A percentile compares a stretch with the other conserved stretches of the same genome.
phyloP scores from a whole-genome alignment of 2,329 filamentous ascomycete genomes.

The Cladophialophora immunda region DNA sequence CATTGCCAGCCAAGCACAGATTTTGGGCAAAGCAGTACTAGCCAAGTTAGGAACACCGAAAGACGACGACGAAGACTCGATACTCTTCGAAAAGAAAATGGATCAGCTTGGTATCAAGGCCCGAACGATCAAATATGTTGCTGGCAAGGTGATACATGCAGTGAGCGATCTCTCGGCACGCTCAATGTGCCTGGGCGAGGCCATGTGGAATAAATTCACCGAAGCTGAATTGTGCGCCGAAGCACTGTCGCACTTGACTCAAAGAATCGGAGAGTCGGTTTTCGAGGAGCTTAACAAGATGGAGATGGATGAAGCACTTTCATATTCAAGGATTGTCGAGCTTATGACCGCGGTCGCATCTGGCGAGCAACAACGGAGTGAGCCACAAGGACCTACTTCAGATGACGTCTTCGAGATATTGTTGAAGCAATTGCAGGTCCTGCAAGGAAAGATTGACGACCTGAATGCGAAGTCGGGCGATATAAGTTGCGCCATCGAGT shows the following conservation, averaged over 20 bases:
- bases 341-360: constrained; percentile 27
- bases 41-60: constrained; percentile 64
- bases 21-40: constrained; percentile 71
- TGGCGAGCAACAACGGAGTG: constrained; percentile 4
- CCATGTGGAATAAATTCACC: constrained; percentile 74
- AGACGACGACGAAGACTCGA: constrained; percentile 74
- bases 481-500: constrained; percentile 77
- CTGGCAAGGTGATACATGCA: constrained; percentile 78
- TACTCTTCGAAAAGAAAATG: constrained; percentile 74
- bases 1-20: constrained; percentile 71
- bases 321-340: constrained; percentile 28
- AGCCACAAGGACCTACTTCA: constrained; percentile 3
- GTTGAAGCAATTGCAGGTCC: constrained; percentile 29
- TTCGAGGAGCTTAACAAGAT: constrained; percentile 75
- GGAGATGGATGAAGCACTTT: constrained; percentile 34
- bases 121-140: constrained; percentile 82
- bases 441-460: constrained; percentile 57
- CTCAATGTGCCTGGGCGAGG: constrained; percentile 75
- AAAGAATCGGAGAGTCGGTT: constrained; percentile 72
- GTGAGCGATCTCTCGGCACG: constrained; percentile 79
- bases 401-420: constrained; percentile 35
- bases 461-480: constrained; percentile 75
- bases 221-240: constrained; percentile 71
- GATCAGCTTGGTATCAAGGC: constrained; percentile 78
- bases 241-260: constrained; percentile 72